These are phyloP conservation scores for Elaeis guineensis DNA, from an alignment of 176 grass and related monocot genomes.

Conservation along the genomic window DNA sequence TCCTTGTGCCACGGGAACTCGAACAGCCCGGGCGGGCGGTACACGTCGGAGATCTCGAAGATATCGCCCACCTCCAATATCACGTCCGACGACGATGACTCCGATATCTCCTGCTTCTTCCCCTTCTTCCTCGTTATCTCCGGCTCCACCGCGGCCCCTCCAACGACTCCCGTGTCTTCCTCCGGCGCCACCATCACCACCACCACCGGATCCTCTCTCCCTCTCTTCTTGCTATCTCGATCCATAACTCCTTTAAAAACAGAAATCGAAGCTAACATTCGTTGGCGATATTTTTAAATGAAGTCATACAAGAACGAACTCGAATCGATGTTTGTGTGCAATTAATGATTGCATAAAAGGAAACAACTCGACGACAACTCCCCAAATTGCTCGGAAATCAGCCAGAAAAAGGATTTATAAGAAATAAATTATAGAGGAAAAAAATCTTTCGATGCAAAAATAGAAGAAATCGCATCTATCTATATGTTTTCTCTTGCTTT, in stretches of 20 bases:
- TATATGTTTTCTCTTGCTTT: too few species aligned
- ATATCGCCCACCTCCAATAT: neutral
- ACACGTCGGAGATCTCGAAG: neutral
- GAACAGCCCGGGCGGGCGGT: conserved; percentile 45
- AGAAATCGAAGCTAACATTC: too few species aligned
- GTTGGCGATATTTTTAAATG: too few species aligned
- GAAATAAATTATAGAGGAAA: too few species aligned
- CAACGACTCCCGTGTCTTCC: neutral
- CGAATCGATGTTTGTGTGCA: too few species aligned
- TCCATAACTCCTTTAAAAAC: neutral
- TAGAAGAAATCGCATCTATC: too few species aligned
- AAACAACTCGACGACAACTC: too few species aligned
- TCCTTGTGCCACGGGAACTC: conserved; percentile 55
- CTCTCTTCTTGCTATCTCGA: conserved; percentile 24
- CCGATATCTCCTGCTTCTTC: conserved; percentile 1
- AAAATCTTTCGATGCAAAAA: too few species aligned
- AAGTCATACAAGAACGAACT: too few species aligned
- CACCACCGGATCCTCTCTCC: conserved; percentile 20
- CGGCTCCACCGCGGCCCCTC: conserved; percentile 1
- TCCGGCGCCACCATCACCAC: neutral
- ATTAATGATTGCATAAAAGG: too few species aligned
- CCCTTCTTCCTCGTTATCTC: neutral
- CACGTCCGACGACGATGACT: neutral
- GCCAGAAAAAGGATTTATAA: too few species aligned
- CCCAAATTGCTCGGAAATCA: too few species aligned